Base-by-base conservation (phyloP, 2,329 filamentous ascomycete genomes). In the Fusarium tuaranense region DNA sequence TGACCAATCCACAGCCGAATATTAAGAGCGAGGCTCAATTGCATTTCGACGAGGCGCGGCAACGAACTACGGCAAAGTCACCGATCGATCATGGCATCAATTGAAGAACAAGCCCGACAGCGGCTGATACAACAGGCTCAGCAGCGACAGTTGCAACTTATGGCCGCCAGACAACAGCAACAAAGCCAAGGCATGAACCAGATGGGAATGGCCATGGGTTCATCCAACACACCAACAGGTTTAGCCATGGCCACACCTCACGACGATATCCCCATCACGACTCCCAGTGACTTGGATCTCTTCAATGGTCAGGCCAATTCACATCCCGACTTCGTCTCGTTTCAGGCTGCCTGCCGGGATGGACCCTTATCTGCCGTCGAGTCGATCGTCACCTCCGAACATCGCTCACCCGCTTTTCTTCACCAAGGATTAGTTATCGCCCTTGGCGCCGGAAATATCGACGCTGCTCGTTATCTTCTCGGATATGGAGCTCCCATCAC, bases 251-350 rank as follows among this genome's bases (percentile, higher is more conserved):
- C 36, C n/a, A 70, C 61, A 46, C 14, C 67, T 4, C 55, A 69
- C 53, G 70, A 72, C 36, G 70, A 72, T 41, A 51, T 72, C 55
- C 55, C 70, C 46, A 55, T 70, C 57, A 63, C n/a, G 13, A 63
- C 36, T 20, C 55, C 70, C 12, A 60, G 22, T 22, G 70, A 72
- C 57, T 7, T 59, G 22, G 30, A 53, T 14, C 46, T 67, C 48
- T 48, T 69, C 14, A 34, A 30, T 3, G 60, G 55, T 5, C 59
- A 53, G 34, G 1, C 32, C 44, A 18, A 20, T 12, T 67, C 44
- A 30, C 60, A 60, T 5, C 58, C 67, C 9, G 30, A 64, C 36
- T 41, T 67, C 27, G 53, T 34, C 20, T 55, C 67, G 13, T 77
- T 73, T 22, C 34, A 65, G 30, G 27, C 25, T 18, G 73, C 73